A percentile compares a stretch with the other conserved stretches of the same genome.
Conservation (phyloP, 2,329 filamentous ascomycete species). For the Microdochium nivale region DNA sequence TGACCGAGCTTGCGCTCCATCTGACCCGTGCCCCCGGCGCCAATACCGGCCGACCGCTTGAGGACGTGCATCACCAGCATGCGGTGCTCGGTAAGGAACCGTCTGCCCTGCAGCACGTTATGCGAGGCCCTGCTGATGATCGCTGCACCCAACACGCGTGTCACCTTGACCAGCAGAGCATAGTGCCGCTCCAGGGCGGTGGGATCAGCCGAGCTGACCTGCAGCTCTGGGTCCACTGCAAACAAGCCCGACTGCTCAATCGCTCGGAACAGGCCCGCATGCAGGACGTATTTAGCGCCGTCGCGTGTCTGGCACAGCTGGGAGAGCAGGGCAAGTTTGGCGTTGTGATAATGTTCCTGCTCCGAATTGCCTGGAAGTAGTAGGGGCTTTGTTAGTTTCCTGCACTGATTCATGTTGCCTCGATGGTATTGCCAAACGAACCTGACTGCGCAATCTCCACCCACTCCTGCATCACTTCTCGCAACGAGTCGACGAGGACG, state of each 20-base stretch:
- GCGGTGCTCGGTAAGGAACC: constrained; percentile 76
- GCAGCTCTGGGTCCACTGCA: constrained; percentile 82
- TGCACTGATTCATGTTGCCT: not conserved
- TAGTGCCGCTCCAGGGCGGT: constrained; percentile 75
- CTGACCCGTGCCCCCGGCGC: constrained; percentile 31
- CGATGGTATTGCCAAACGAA: constrained; percentile 24
- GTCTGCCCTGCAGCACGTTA: constrained; percentile 70
- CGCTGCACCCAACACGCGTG: constrained; percentile 74
- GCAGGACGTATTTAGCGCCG: constrained; percentile 82
- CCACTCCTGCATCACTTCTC: constrained; percentile 67
- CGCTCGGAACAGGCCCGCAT: constrained; percentile 77
- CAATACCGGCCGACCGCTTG: constrained; percentile 79
- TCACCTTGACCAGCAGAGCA: constrained; percentile 67
- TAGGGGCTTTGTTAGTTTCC: no score
- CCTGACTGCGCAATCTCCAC: constrained; percentile 46
- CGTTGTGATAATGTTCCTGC: constrained; percentile 48
- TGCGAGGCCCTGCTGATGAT: constrained; percentile 75
- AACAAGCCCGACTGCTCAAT: constrained; percentile 81
- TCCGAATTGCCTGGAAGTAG: constrained; percentile 26
- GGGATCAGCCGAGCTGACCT: constrained; percentile 63
- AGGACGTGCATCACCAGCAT: constrained; percentile 81
- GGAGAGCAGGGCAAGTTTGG: constrained; percentile 73
- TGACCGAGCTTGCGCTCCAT: constrained; percentile 39
- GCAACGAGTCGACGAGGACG: constrained; percentile 81
- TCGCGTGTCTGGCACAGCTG: constrained; percentile 74